Evolutionary conservation across 192 early-diverging fungal genomes (phyloP), one percentile per base, ranked within the genome.

Genomic region (Pilaira anomala): DNA sequence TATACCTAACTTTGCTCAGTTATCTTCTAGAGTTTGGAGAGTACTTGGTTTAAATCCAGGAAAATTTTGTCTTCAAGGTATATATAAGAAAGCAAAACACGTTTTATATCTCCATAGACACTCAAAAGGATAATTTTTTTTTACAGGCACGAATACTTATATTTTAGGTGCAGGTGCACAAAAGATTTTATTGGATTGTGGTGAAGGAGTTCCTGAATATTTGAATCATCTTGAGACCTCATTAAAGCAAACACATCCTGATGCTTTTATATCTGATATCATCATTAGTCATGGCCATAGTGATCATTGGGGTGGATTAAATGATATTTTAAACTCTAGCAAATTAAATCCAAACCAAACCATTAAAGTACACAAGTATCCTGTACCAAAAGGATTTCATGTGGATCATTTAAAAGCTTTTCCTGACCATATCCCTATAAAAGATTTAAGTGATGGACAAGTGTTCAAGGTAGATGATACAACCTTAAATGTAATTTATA

Each of bases 131-230:
- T 60, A 18, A 60, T 65, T 66, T 18, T 7, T 40, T 21, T 44
- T 44, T 62, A 0, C 39, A 87, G 84, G 83, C 26, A 93, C 94
- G 46, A 96, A 96, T 70, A 93, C 88, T 0, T 96, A 94, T 62
- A 30, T 96, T 9, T 73, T 96, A 39, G 94, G 94, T 22, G 77
- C 75, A n/a, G 94, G 94, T 1, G 24, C 70, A 14, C 68, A 73
- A 41, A 85, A 89, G 45, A 59, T 91, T 3, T 77, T 96, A 3
- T 65, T 96, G 0, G 93, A 93, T 58, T 85, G 88, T 3, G 92
- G 91, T 33, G 87, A 91, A 42, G 94, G 94, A 21, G 72, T 86
- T 16, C 79, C 88, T 0, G 86, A 79, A 19, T 96, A 90, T 71
- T 66, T 83, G 18, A 62, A 67, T 0, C 56, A 86, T 12, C 76